phyloP scores from a whole-genome alignment of 306 rosid species.

The Cucurbita maxima region DNA sequence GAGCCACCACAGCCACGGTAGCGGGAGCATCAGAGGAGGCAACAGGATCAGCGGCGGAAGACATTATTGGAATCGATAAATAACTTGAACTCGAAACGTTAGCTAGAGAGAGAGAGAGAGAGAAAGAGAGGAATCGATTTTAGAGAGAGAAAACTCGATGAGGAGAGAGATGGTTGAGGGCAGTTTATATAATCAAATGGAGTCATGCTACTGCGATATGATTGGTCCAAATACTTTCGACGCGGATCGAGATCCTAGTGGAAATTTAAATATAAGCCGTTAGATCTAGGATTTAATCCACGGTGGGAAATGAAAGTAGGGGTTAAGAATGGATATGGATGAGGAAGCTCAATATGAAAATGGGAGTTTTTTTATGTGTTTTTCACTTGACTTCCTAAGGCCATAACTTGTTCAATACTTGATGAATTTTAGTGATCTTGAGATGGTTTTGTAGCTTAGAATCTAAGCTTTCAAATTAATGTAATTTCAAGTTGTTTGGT shows the following conservation, averaged over 20 bases:
- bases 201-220: neutral
- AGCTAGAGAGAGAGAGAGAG: neutral
- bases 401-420: neutral
- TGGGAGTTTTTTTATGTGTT: neutral
- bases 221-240: slow-evolving; percentile 15
- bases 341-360: neutral
- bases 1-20: neutral
- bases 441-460: neutral
- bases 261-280: slow-evolving; percentile 10
- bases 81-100: neutral
- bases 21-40: neutral
- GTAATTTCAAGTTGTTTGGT: neutral
- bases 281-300: slow-evolving; percentile 12
- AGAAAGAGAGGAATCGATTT: neutral
- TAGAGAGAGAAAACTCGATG: neutral
- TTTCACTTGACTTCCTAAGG: neutral
- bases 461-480: neutral
- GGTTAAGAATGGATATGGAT: neutral
- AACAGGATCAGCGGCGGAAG: neutral
- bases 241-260: slow-evolving; percentile 11
- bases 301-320: slow-evolving; percentile 7
- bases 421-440: neutral
- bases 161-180: neutral
- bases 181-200: slow-evolving; percentile 9
- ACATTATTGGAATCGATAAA: neutral